Evolutionary conservation across 2,329 filamentous ascomycete genomes (phyloP), one percentile per base, ranked within the genome.

Genomic region (Lanzia echinophila): DNA sequence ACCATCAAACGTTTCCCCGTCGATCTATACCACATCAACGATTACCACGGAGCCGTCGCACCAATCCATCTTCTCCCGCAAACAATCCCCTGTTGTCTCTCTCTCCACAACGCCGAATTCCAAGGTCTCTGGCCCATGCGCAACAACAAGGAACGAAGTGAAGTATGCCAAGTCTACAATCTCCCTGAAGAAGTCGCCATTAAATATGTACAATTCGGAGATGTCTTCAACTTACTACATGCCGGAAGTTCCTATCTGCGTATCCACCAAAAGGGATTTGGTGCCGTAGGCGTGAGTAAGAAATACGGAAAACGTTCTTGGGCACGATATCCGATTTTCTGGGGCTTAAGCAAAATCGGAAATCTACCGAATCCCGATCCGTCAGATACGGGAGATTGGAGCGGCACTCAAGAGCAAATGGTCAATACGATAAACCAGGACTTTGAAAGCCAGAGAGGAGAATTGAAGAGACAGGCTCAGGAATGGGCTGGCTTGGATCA

Each of bases 71-170:
- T 86, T 19, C 73, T 87, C 2, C 83, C 83, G 1, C 39, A 50
- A 34, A 82, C 79, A 0, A 75, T 86, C 41, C 82, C 82, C 2
- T 75, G 77, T 58, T 83, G 79, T 60, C 69, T 86, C 8, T 85
- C 82, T 0, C 77, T 86, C 12, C 83, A 86, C 67, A 86, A 86
- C 59, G 83, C 83, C 47, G 83, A 86, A 59, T 86, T 86, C 61
- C 83, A 86, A 65, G 83, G 83, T 47, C 70, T 86, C 20, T 86
- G 83, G 83, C 81, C 82, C 0, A 84, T 86, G 77, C 73, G 83
- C 10, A 82, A 77, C 8, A 73, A 77, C 7, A 75, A 79, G 43
- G 83, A 86, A 60, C 75, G 76, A 53, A 76, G 77, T 39, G 83
- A 87, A 66, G 80, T 86, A 3, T 84, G 81, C 65, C 74, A 75